Conservation (phyloP, 345 rosid species). For the Citrus australasica region DNA sequence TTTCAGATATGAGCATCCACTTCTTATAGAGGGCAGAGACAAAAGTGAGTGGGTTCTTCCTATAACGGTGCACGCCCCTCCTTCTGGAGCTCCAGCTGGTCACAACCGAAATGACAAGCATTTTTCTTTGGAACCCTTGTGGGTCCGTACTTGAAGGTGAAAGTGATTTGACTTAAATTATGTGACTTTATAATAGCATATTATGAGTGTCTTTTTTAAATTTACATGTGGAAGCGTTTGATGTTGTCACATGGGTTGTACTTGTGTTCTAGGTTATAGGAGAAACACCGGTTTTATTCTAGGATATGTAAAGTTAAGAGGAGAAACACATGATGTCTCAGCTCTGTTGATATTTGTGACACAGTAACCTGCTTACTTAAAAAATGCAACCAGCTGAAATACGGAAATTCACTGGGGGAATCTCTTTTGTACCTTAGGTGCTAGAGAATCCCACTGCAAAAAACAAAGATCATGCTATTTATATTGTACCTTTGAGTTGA, state of each 20-base stretch:
- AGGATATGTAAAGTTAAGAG: too few species aligned
- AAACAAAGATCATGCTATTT: neutral
- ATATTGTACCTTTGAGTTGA: neutral
- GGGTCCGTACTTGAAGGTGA: slow-evolving; percentile 59
- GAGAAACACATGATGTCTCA: too few species aligned
- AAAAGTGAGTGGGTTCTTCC: slow-evolving; percentile 96
- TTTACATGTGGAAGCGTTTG: neutral
- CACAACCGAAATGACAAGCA: slow-evolving; percentile 55
- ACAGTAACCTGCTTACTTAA: neutral
- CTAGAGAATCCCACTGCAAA: neutral
- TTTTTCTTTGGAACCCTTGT: slow-evolving; percentile 67
- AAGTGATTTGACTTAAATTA: neutral
- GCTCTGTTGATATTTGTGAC: neutral
- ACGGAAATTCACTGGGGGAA: neutral
- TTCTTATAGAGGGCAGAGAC: slow-evolving; percentile 74
- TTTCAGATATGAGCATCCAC: slow-evolving; percentile 88
- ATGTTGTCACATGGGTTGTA: neutral
- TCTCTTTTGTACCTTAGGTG: neutral
- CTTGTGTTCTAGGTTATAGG: neutral
- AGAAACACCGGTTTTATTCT: neutral
- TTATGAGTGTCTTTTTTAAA: neutral
- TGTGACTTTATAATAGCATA: neutral
- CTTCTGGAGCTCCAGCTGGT: slow-evolving; percentile 50
- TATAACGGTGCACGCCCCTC: slow-evolving; percentile 84
- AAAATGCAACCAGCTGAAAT: neutral